A percentile compares a stretch with the other conserved stretches of the same genome.
These are phyloP conservation scores for Jaltomata sinuosa DNA, from an alignment of 257 asterid genomes.

Conservation along the genomic window DNA sequence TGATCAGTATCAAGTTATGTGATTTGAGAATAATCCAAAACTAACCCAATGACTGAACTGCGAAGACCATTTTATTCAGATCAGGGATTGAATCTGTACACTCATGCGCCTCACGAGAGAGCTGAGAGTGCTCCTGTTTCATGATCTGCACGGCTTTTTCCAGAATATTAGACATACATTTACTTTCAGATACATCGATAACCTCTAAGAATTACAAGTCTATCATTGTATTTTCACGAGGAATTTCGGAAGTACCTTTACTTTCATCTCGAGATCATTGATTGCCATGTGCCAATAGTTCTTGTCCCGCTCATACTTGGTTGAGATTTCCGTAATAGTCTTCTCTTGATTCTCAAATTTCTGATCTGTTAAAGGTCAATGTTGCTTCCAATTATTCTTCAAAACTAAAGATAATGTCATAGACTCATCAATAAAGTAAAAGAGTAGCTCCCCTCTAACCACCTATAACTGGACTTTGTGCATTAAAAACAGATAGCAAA, in stretches of 20 bases:
- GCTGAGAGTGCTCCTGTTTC: slow-evolving; percentile 77
- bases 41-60: slow-evolving; percentile 92
- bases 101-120: slow-evolving; percentile 84
- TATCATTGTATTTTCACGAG: neutral
- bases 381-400: neutral
- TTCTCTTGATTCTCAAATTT: slow-evolving; percentile 54
- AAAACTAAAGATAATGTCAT: neutral
- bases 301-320: slow-evolving; percentile 56
- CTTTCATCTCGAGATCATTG: slow-evolving; percentile 46
- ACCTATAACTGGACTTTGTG: neutral
- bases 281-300: slow-evolving; percentile 58
- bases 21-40: neutral
- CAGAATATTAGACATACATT: neutral
- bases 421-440: neutral
- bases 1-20: neutral
- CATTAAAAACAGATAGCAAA: neutral
- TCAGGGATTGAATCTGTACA: slow-evolving; percentile 83
- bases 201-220: neutral
- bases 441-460: neutral
- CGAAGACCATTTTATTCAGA: slow-evolving; percentile 74
- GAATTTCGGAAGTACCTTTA: slow-evolving; percentile 39
- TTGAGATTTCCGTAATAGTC: slow-evolving; percentile 46
- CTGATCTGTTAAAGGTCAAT: slow-evolving; percentile 40
- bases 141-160: slow-evolving; percentile 37
- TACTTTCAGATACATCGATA: neutral